Evolutionary conservation across 306 rosid genomes (phyloP).

Genomic region (Quercus aquifolioides): DNA sequence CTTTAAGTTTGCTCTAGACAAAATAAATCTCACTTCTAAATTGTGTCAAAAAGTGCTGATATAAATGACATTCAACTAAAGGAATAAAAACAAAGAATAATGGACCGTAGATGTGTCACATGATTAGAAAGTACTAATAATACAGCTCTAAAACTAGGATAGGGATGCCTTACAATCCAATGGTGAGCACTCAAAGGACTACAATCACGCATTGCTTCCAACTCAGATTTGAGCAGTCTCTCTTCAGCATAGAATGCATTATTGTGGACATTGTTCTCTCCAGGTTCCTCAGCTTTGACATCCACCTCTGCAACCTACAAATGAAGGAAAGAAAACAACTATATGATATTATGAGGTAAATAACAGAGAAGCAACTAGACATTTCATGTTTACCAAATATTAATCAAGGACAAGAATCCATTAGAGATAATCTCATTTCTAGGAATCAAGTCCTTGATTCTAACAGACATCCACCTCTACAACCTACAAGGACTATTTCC

Average conservation of each 20-base stretch:
- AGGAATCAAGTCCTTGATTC: not conserved
- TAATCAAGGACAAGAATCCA: not conserved
- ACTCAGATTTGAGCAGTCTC: constrained; percentile 62
- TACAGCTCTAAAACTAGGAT: constrained; percentile 6
- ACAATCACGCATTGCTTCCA: constrained; percentile 79
- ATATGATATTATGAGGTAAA: not conserved
- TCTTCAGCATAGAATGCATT: constrained; percentile 83
- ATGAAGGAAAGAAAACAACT: constrained; percentile 2
- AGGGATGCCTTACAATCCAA: constrained; percentile 70
- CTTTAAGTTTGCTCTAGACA: not conserved
- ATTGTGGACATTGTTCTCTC: constrained; percentile 68
- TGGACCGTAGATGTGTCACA: not conserved
- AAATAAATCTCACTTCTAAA: not conserved
- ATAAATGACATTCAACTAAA: not conserved
- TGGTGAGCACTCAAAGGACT: constrained; percentile 74
- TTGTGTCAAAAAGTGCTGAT: not conserved
- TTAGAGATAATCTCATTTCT: not conserved
- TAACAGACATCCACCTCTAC: constrained; percentile 60
- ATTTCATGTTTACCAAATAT: not conserved
- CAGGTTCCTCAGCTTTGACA: constrained; percentile 75
- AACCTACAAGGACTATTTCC: constrained; percentile 26
- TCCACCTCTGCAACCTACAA: constrained; percentile 77
- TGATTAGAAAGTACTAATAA: not conserved
- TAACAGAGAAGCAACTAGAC: not conserved
- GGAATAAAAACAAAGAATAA: not conserved